These are phyloP conservation scores for Raffaelea ambrosiae DNA, from an alignment of 2,329 filamentous ascomycete species.

Conservation along the genomic window DNA sequence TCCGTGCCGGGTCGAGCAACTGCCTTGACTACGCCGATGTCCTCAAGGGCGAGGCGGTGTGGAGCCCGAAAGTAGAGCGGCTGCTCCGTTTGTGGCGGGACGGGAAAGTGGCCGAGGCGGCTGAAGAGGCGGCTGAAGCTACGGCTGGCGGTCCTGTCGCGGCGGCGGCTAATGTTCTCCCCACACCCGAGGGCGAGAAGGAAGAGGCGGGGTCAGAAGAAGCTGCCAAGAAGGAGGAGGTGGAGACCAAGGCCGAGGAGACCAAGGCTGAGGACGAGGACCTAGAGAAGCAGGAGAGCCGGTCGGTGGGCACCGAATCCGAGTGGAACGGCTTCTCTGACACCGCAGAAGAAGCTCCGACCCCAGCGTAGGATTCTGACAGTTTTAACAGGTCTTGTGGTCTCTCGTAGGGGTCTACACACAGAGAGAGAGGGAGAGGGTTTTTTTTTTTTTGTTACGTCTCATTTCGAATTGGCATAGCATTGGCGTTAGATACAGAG, in stretches of 20 bases:
- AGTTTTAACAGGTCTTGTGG: too few species aligned
- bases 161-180: too few species aligned
- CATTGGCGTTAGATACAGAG: not conserved
- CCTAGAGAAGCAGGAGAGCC: constrained; percentile 37
- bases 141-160: not conserved
- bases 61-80: constrained; percentile 64
- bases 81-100: constrained; percentile 34
- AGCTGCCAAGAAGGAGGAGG: not conserved
- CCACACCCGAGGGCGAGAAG: not conserved
- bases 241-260: not conserved
- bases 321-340: constrained; percentile 13
- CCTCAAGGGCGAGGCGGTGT: constrained; percentile 66
- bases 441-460: not conserved
- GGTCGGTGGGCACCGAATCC: constrained; percentile 9
- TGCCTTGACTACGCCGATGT: constrained; percentile 75
- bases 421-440: too few species aligned
- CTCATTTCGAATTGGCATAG: too few species aligned
- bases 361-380: too few species aligned
- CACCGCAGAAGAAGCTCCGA: not conserved
- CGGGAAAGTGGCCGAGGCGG: constrained; percentile 5
- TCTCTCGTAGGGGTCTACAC: too few species aligned
- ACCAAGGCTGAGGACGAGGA: constrained; percentile 30
- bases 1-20: constrained; percentile 59
- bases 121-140: not conserved
- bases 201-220: constrained; percentile 16